Base-by-base conservation (phyloP, 805 yeast genomes). In the Diddensiella santjacobensis region DNA sequence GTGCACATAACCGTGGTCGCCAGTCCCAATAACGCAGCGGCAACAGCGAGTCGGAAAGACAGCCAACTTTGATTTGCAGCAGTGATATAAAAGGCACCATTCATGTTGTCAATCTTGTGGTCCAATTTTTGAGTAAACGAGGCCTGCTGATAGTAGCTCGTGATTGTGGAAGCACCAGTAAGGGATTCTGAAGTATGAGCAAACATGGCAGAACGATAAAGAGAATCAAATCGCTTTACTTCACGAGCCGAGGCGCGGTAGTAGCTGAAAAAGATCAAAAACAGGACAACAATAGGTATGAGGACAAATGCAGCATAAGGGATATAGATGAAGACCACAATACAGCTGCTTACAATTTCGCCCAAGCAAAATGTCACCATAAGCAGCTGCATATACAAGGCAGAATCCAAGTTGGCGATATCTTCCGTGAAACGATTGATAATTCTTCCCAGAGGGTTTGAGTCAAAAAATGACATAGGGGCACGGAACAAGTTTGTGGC, bases 351-450 rank as follows among this genome's bases (percentile, higher is more conserved):
- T 42, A 74, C 52, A 44, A 81, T 73, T 50, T 71, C 74, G 35
- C 77, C 65, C 18, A 77, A 48, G 6, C 81, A 77, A 50, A 72
- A 77, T 19, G 78, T 49, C 52, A 82, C 71, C 64, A 80, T 69
- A 55, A 60, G 79, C 80, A 53, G 78, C 79, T 55, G 80, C 73
- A 22, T 41, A 19, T 42, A 45, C 38, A 84, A 69, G 62, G 79
- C 85, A 58, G 80, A 80, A 59, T 85, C 93, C 59, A 85, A 68
- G 2, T 78, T 78, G 62, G 83, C 87, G 0, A 90, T 82, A 62
- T 86, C 95, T 57, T 84, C 84, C 1, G 93, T 84, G 64, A 85
- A 85, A 55, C 95, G 71, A 65, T 85, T 86, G 62, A 86, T 67
- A 44, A 86, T 76, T 59, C 93, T 72, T 0, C 95, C 95, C 71